Evolutionary conservation across 768 basidiomycete species (phyloP).

Genomic region (Hysterangium stoloniferum): DNA sequence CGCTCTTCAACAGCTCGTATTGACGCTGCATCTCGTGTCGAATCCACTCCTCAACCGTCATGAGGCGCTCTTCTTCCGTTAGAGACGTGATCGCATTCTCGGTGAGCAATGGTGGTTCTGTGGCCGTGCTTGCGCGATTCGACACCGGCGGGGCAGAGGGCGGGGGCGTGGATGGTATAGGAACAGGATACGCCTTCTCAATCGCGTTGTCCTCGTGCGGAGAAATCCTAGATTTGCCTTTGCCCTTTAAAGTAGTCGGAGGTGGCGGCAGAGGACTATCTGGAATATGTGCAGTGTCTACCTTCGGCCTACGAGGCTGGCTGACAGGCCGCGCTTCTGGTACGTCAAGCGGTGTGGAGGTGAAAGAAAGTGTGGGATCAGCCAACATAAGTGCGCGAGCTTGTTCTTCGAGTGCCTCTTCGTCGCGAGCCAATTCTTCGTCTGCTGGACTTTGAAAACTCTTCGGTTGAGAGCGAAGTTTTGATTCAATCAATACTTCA

Average conservation of each 20-base stretch:
- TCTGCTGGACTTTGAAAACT: slow-evolving; percentile 5
- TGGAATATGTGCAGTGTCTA: no score
- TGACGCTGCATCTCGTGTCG: slow-evolving; percentile 65
- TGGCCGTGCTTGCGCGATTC: neutral
- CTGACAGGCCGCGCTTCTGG: neutral
- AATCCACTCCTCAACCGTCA: slow-evolving; percentile 84
- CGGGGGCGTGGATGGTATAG: neutral
- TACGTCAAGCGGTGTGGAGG: neutral
- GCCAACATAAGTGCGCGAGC: slow-evolving; percentile 1
- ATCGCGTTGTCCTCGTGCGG: neutral
- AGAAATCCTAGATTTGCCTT: neutral
- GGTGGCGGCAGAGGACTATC: no score
- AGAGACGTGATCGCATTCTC: slow-evolving; percentile 24
- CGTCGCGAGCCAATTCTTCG: slow-evolving; percentile 1
- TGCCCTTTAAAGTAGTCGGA: neutral
- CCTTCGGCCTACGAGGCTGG: neutral
- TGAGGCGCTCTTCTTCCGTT: slow-evolving; percentile 57
- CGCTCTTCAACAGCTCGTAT: slow-evolving; percentile 48
- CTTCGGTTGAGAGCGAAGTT: neutral
- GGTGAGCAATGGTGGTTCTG: neutral
- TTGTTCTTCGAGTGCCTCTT: slow-evolving; percentile 2
- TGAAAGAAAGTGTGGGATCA: neutral
- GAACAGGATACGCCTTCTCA: neutral
- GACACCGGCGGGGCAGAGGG: neutral
- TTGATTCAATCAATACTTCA: no score